Conservation (phyloP, 2,329 filamentous ascomycete species). For the Ascochyta lentis region DNA sequence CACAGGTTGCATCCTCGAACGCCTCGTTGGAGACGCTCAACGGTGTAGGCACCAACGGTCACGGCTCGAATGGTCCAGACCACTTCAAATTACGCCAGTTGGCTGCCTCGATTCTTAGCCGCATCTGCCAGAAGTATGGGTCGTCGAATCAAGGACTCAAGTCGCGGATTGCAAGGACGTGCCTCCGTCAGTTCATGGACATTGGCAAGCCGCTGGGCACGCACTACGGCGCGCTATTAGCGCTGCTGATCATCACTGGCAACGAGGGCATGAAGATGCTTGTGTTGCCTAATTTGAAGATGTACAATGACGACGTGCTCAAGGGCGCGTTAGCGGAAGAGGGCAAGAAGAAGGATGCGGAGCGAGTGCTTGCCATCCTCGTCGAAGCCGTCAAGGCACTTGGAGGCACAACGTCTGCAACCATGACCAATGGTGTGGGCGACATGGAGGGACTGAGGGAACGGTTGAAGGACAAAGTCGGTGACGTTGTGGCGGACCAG, state of each 20-base stretch:
- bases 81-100: conserved; percentile 86
- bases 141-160: conserved; percentile 81
- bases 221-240: conserved; percentile 87
- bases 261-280: conserved; percentile 67
- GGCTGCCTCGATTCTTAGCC: conserved; percentile 79
- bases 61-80: conserved; percentile 45
- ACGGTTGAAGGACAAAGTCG: conserved; percentile 52
- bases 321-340: conserved; percentile 59
- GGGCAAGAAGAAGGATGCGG: conserved; percentile 64
- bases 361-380: conserved; percentile 65
- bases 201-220: conserved; percentile 81
- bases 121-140: conserved; percentile 81
- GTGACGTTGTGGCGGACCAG: conserved; percentile 51
- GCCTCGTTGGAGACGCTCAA: conserved; percentile 57
- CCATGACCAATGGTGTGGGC: conserved; percentile 49
- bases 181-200: conserved; percentile 89
- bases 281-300: conserved; percentile 69
- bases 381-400: conserved; percentile 63
- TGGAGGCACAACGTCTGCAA: conserved; percentile 53
- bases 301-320: conserved; percentile 66
- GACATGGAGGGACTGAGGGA: conserved; percentile 51
- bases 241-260: conserved; percentile 78
- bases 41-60: conserved; percentile 36
- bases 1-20: conserved; percentile 58
- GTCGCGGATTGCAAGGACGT: conserved; percentile 88